Conservation (phyloP, 2,329 filamentous ascomycete genomes). For the Neofusicoccum kwambonambiense region DNA sequence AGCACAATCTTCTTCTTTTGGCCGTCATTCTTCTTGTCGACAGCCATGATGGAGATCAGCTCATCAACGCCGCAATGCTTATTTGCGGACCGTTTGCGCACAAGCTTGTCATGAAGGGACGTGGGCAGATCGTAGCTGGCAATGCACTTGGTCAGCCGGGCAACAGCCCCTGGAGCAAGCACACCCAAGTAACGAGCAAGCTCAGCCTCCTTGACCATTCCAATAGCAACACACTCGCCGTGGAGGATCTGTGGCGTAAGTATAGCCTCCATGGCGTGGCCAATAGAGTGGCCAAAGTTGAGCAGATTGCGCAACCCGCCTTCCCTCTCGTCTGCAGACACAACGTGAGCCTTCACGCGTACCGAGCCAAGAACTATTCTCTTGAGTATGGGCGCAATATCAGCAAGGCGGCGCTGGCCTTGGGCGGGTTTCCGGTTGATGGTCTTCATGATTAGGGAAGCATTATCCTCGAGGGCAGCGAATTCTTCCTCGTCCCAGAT, state of each 20-base stretch:
- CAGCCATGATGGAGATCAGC: constrained; percentile 87
- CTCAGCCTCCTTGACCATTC: constrained; percentile 98
- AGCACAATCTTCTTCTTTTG: constrained; percentile 94
- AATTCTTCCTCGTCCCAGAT: constrained; percentile 94
- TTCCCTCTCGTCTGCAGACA: constrained; percentile 91
- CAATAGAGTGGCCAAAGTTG: constrained; percentile 98
- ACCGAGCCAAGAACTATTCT: constrained; percentile 81
- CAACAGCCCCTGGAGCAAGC: constrained; percentile 80
- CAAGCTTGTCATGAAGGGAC: constrained; percentile 76
- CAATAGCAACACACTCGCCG: constrained; percentile 92
- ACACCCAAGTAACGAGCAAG: constrained; percentile 85
- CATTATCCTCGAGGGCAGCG: constrained; percentile 76
- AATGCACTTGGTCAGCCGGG: constrained; percentile 87
- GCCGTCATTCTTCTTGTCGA: constrained; percentile 98
- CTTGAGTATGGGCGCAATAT: constrained; percentile 58
- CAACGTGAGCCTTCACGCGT: constrained; percentile 90
- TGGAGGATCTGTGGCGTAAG: constrained; percentile 93
- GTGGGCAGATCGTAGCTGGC: constrained; percentile 90
- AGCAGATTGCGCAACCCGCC: constrained; percentile 90
- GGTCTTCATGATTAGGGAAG: constrained; percentile 70
- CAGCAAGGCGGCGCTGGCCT: constrained; percentile 61
- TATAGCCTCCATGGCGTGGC: constrained; percentile 93
- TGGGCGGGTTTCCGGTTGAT: constrained; percentile 62
- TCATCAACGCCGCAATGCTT: constrained; percentile 86
- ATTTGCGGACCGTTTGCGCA: constrained; percentile 77